Conservation (phyloP, 805 yeast genomes). For the Yarrowia phangngaensis region DNA sequence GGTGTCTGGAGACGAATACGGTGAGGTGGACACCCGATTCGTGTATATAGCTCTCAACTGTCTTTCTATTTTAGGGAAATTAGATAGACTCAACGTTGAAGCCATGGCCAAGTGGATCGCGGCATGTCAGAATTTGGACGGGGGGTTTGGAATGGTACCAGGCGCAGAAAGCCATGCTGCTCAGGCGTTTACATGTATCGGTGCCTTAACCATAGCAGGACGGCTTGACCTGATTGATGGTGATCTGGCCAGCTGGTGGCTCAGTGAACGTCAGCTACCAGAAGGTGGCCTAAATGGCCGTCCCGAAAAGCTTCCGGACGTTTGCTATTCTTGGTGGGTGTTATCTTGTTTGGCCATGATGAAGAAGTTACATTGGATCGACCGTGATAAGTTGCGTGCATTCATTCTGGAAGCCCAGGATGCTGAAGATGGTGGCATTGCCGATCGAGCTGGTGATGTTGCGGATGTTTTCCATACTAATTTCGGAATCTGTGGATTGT, state of each 20-base stretch:
- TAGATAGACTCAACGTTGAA: conserved; percentile 47
- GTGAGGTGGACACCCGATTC: conserved; percentile 90
- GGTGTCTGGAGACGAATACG: conserved; percentile 84
- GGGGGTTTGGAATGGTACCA: conserved; percentile 90
- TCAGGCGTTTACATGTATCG: conserved; percentile 79
- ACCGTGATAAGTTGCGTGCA: conserved; percentile 52
- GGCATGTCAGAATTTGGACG: conserved; percentile 84
- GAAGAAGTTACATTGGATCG: conserved; percentile 71
- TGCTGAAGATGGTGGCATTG: conserved; percentile 73
- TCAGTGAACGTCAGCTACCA: conserved; percentile 81
- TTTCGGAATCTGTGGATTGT: conserved; percentile 85
- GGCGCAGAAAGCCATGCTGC: conserved; percentile 97
- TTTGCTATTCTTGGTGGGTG: conserved; percentile 99
- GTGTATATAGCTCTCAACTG: conserved; percentile 77
- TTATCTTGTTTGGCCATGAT: conserved; percentile 68
- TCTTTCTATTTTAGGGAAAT: conserved; percentile 61
- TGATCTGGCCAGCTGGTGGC: conserved; percentile 69
- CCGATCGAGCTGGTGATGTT: conserved; percentile 87
- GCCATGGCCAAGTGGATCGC: conserved; percentile 60
- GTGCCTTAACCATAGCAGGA: conserved; percentile 66
- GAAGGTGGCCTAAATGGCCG: conserved; percentile 94
- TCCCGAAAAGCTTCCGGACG: conserved; percentile 93
- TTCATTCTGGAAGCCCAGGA: conserved; percentile 82
- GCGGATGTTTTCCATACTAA: conserved; percentile 91
- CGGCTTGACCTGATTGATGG: conserved; percentile 49